Evolutionary conservation across 2,329 filamentous ascomycete species (phyloP), one percentile per base, ranked within the genome.

Genomic region (Chaetoscypha palmicola): DNA sequence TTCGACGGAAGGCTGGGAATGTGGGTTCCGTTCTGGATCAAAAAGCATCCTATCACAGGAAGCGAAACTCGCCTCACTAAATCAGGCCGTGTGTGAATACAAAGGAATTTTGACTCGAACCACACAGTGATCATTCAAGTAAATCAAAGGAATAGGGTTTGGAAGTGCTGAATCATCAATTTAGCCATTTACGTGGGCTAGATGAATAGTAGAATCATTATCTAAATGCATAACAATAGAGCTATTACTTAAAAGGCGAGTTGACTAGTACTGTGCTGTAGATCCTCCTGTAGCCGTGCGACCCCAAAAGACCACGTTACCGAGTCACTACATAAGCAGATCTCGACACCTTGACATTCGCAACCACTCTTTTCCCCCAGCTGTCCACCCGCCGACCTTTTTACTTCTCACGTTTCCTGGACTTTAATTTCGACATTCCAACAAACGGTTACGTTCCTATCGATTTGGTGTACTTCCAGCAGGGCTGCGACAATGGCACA

Each of bases 401-500:
- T n/a, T n/a, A n/a, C n/a, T n/a, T n/a, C n/a, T n/a, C n/a, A n/a
- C n/a, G n/a, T n/a, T n/a, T n/a, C n/a, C n/a, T n/a, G n/a, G n/a
- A n/a, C n/a, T n/a, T n/a, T n/a, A n/a, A n/a, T n/a, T n/a, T n/a
- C n/a, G n/a, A n/a, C n/a, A n/a, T n/a, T n/a, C n/a, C n/a, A n/a
- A n/a, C n/a, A n/a, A n/a, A n/a, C n/a, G n/a, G n/a, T n/a, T n/a
- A n/a, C n/a, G n/a, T n/a, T n/a, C n/a, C n/a, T n/a, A 52, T 43
- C 40, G 41, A 52, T 50, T 48, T 51, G 52, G 56, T 53, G 49
- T 43, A 42, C 41, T 50, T 47, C 51, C 49, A 58, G 53, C 53
- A 53, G 56, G 56, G 55, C 52, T 58, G 54, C 54, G 52, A 56
- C 48, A 56, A 78, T 77, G 74, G 71, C 74, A 56, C 74, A 77